phyloP scores from a whole-genome alignment of 768 basidiomycete species.

The Xerocomellus chrysenteron region DNA sequence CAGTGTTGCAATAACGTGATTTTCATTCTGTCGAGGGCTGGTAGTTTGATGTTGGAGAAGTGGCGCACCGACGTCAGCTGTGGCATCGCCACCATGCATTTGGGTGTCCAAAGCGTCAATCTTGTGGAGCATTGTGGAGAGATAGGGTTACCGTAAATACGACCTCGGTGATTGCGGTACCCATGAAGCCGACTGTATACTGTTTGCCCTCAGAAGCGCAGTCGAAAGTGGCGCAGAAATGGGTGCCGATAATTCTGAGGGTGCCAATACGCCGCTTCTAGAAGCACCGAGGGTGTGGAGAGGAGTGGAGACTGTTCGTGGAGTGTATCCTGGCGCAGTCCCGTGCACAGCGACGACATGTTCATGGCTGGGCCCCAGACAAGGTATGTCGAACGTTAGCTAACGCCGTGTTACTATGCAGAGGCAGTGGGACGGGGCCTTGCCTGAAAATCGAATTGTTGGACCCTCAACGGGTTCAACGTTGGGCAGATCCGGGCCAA shows the following conservation, averaged over 20 bases:
- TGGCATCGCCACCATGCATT: neutral
- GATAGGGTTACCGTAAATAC: neutral
- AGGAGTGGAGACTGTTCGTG: neutral
- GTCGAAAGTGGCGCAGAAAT: neutral
- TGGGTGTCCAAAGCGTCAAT: slow-evolving; percentile 5
- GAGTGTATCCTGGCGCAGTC: neutral
- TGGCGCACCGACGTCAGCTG: neutral
- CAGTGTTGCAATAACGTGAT: neutral
- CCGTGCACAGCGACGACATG: neutral
- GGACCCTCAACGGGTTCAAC: neutral
- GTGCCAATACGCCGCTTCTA: neutral
- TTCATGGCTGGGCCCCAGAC: neutral
- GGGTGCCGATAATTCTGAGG: neutral
- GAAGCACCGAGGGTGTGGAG: neutral
- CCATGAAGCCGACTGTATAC: neutral
- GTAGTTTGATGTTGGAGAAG: neutral
- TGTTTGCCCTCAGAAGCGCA: neutral
- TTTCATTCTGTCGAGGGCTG: slow-evolving; percentile 1
- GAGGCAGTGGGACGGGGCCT: neutral
- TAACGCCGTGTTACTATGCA: neutral
- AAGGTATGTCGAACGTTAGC: neutral
- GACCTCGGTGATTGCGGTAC: neutral
- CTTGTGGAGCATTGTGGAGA: slow-evolving; percentile 19
- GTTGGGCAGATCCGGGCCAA: neutral
- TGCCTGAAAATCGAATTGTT: neutral